Percentiles rank a stretch among this genome's conserved stretches.
Evolutionary conservation across 805 yeast genomes (phyloP).

Genomic region (Hanseniaspora nectarophila): DNA sequence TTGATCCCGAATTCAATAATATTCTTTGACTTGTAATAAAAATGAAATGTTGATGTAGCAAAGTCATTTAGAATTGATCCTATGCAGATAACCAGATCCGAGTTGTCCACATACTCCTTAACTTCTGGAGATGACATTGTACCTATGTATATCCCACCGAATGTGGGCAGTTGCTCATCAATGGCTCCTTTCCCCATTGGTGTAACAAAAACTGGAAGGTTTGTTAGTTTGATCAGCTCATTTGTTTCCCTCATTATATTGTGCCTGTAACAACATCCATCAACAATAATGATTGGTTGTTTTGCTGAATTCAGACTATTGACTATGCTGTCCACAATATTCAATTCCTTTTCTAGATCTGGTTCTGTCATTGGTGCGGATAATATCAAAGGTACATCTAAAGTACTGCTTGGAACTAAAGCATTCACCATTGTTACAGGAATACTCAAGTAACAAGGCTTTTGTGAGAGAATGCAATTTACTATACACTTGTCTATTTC

Average conservation of each 20-base stretch:
- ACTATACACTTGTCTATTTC: conserved; percentile 38
- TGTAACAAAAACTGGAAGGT: conserved; percentile 42
- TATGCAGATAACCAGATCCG: conserved; percentile 53
- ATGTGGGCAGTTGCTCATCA: conserved; percentile 48
- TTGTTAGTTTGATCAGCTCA: conserved; percentile 35
- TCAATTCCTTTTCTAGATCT: conserved; percentile 28
- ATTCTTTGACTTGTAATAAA: conserved; percentile 42
- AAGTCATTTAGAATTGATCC: conserved; percentile 52
- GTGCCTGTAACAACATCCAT: conserved; percentile 51
- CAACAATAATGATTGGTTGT: conserved; percentile 43
- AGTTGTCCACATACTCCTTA: conserved; percentile 34
- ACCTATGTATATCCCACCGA: conserved; percentile 58
- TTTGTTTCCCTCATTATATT: conserved; percentile 32
- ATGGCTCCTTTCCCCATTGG: conserved; percentile 52
- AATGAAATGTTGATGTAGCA: conserved; percentile 46
- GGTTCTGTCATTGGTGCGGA: conserved; percentile 25
- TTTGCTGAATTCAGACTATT: conserved; percentile 36
- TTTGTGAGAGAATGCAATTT: conserved; percentile 37
- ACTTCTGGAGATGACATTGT: conserved; percentile 38
- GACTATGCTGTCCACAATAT: conserved; percentile 29
- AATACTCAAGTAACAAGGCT: conserved; percentile 62
- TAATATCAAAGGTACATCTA: conserved; percentile 26
- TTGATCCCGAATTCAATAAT: conserved; percentile 46
- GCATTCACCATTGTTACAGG: conserved; percentile 49
- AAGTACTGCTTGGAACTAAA: conserved; percentile 30